A percentile compares a stretch with the other conserved stretches of the same genome.
These are phyloP conservation scores for Onygenales sp. DNA, from an alignment of 2,329 filamentous ascomycete species.

Conservation along the genomic window DNA sequence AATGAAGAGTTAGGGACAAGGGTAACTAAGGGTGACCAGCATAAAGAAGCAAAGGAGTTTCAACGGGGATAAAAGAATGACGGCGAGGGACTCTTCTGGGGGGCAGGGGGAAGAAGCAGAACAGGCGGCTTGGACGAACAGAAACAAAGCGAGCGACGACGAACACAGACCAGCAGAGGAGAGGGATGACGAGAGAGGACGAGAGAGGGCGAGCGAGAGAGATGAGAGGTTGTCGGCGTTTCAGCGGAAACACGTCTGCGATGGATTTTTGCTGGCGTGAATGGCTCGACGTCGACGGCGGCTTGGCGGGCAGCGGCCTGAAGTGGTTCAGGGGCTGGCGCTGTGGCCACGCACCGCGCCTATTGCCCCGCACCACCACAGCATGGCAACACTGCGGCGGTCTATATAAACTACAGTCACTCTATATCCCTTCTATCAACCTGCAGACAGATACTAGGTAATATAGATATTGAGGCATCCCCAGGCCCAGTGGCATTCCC, in stretches of 20 bases:
- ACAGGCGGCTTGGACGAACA: background rate
- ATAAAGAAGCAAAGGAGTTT: slow-evolving; percentile 3
- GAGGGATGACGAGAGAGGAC: slow-evolving; percentile 3
- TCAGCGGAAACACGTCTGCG: slow-evolving; percentile 9
- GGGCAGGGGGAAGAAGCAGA: background rate
- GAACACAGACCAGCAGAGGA: slow-evolving; percentile 1
- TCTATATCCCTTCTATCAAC: too few relatives aligned
- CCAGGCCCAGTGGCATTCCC: too few relatives aligned
- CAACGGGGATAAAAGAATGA: slow-evolving; percentile 1
- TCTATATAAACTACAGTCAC: too few relatives aligned
- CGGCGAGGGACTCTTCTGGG: background rate
- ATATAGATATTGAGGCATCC: too few relatives aligned
- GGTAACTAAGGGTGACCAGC: slow-evolving; percentile 1
- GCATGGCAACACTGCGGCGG: too few relatives aligned
- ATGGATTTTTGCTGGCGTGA: background rate
- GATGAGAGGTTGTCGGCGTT: slow-evolving; percentile 8
- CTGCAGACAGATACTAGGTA: too few relatives aligned
- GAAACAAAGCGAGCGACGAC: slow-evolving; percentile 2
- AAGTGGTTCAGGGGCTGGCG: too few relatives aligned
- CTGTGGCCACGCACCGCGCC: too few relatives aligned
- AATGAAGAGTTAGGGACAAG: too few relatives aligned
- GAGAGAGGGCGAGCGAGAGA: slow-evolving; percentile 5
- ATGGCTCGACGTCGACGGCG: background rate
- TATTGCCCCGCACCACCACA: too few relatives aligned
- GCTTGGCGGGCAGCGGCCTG: too few relatives aligned